phyloP scores from a whole-genome alignment of 805 yeast species.

The Sungouiozyma intestinalis region DNA sequence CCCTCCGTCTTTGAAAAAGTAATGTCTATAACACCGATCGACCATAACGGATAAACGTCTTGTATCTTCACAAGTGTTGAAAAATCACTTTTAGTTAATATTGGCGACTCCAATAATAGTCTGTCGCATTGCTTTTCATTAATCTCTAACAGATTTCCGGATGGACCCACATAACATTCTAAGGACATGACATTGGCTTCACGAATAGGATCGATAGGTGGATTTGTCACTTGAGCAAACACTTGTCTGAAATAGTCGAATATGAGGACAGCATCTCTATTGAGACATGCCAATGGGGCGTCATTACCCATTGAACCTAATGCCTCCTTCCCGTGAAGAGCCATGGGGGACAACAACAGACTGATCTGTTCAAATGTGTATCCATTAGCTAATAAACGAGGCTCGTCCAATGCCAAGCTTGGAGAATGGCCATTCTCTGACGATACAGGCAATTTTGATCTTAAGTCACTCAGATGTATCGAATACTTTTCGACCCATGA shows the following conservation, averaged over 20 bases:
- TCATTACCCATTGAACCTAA: slow-evolving; percentile 99
- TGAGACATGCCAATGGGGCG: slow-evolving; percentile 86
- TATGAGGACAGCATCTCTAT: slow-evolving; percentile 81
- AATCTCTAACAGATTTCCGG: slow-evolving; percentile 86
- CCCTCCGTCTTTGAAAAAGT: slow-evolving; percentile 82
- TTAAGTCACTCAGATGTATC: slow-evolving; percentile 66
- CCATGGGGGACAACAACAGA: slow-evolving; percentile 86
- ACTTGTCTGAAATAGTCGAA: slow-evolving; percentile 93
- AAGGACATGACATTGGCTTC: slow-evolving; percentile 95
- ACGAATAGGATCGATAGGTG: slow-evolving; percentile 97
- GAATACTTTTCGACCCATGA: slow-evolving; percentile 77
- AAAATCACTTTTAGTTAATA: slow-evolving; percentile 63
- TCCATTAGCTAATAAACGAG: slow-evolving; percentile 77
- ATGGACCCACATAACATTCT: slow-evolving; percentile 97
- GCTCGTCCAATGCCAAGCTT: slow-evolving; percentile 57
- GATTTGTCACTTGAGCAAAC: slow-evolving; percentile 97
- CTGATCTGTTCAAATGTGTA: slow-evolving; percentile 91
- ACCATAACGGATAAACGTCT: slow-evolving; percentile 77
- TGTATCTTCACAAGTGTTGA: slow-evolving; percentile 63
- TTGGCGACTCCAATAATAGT: slow-evolving; percentile 71
- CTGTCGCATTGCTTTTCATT: slow-evolving; percentile 87
- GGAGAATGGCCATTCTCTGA: slow-evolving; percentile 10
- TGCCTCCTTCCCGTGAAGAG: slow-evolving; percentile 81
- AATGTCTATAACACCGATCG: slow-evolving; percentile 71
- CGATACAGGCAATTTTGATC: slow-evolving; percentile 7